Evolutionary conservation across 1,139 yeast species (phyloP).

Genomic region (Diutina rugosa): DNA sequence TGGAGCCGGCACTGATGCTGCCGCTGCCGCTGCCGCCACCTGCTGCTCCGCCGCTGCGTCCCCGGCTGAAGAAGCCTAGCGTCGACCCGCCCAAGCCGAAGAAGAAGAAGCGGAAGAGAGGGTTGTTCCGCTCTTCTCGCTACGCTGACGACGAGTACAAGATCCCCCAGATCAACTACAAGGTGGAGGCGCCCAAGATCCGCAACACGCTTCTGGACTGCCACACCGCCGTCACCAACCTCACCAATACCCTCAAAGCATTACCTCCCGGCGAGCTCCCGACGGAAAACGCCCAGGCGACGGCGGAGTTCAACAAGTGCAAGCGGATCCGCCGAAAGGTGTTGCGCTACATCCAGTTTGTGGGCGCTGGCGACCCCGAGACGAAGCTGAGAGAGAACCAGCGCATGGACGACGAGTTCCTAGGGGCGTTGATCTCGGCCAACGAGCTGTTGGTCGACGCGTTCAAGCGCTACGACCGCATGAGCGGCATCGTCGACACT

Average conservation of each 20-base stretch:
- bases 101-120: background rate
- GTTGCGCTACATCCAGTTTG: conserved; percentile 68
- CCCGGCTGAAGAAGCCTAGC: background rate
- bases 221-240: conserved; percentile 59
- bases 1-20: background rate
- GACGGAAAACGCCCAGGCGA: conserved; percentile 46
- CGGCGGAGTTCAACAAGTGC: conserved; percentile 57
- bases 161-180: conserved; percentile 59
- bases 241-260: conserved; percentile 51
- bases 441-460: conserved; percentile 79
- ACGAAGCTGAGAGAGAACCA: conserved; percentile 17
- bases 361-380: conserved; percentile 38
- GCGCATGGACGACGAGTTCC: conserved; percentile 55
- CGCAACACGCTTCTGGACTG: conserved; percentile 62
- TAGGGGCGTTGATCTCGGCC: conserved; percentile 77
- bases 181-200: conserved; percentile 65
- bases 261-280: conserved; percentile 43
- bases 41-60: background rate
- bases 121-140: conserved; percentile 6
- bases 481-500: conserved; percentile 23
- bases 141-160: conserved; percentile 42
- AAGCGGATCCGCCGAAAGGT: conserved; percentile 66
- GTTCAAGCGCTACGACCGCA: conserved; percentile 50
- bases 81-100: background rate
- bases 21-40: background rate